Base-by-base conservation (phyloP, 805 yeast species). In the Diddensiella transvaalensis region DNA sequence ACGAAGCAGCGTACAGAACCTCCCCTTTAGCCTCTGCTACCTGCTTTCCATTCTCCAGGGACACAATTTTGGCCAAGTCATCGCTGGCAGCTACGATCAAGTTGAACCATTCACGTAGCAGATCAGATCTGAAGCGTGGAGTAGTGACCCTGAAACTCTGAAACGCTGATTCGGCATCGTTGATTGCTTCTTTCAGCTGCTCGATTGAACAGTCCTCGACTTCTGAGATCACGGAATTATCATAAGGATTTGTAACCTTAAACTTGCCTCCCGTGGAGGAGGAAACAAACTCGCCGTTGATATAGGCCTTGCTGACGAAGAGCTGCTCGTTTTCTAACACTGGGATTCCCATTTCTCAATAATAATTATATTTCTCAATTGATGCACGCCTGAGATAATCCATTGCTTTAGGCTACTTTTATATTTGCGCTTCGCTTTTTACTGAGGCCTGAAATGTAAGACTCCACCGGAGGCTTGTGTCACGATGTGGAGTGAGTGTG, bases 201-300 rank as follows among this genome's bases (percentile, higher is more conserved):
- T 78, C 84, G 2, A 70, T 61, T 8, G 65, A 61, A 22, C 45
- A 46, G 6, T 46, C 54, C 2, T 43, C 52, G 3, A 85, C 84
- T 3, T 71, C 67, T 3, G 79, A 75, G 17, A 81, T 55, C 11
- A 71, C 68, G 15, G 73, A 73, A 18, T 69, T 74, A 21, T 75
- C 73, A 0, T 93, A 91, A 3, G 97, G 97, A 63, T 91, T 87
- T 10, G 67, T 65, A n/a, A 90, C 95, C 3, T 73, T 67, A 62
- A 87, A 88, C 3, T 72, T 63, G 13, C 70, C 68, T 4, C 70
- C 63, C 18, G 38, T 26, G 11, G 22, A 22, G 29, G 43, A 10
- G 19, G 18, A 15, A 22, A 40, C 37, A n/a, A 23, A 45, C 21
- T 45, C 23, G 3, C 48, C 48, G 26, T 29, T 26, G 44, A 40